Evolutionary conservation across 768 basidiomycete species (phyloP), one percentile per base, ranked within the genome.

Genomic region (Tricholomella constricta): DNA sequence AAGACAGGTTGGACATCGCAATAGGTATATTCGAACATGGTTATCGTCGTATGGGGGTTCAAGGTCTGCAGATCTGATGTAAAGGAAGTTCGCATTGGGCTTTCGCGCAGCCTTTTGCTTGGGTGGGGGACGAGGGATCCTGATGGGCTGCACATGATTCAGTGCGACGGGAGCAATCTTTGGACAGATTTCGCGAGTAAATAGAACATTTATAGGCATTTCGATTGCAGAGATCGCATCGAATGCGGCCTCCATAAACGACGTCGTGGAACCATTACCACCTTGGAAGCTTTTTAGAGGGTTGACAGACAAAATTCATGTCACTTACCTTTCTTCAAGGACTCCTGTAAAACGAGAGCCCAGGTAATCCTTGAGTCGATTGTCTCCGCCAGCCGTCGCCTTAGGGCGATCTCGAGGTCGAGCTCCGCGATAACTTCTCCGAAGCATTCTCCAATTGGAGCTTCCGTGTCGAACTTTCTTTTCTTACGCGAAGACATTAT

Each of bases 301-400:
- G 15, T 17, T 12, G 38, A 19, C n/a, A 38, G 32, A 25, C 12
- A 14, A 12, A n/a, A 40, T 32, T 20, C 20, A 27, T 45, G 22
- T 12, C 23, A 47, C 26, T 11, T 11, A 74, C 71, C 69, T 56
- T 68, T 61, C 47, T 61, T 38, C 20, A 79, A 59, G 26, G 71
- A 63, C 31, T 77, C 67, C 53, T 75, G 72, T 29, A 83, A 61
- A 27, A 71, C 40, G n/a, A 66, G 43, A 34, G 78, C 80, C 81
- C 80, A 82, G 47, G 71, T 64, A 32, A 83, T 78, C 31, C 80
- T 71, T 7, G 74, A 70, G 56, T 79, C 68, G 26, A 79, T 55
- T 3, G 74, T 75, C 45, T 70, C 62, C 15, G 69, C 66, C 26
- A 82, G 58, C 46, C 75, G 72, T 48, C 72, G 61, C 42, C 76